phyloP scores from a whole-genome alignment of 73 alveolate genomes.

The Urostyla sp. region DNA sequence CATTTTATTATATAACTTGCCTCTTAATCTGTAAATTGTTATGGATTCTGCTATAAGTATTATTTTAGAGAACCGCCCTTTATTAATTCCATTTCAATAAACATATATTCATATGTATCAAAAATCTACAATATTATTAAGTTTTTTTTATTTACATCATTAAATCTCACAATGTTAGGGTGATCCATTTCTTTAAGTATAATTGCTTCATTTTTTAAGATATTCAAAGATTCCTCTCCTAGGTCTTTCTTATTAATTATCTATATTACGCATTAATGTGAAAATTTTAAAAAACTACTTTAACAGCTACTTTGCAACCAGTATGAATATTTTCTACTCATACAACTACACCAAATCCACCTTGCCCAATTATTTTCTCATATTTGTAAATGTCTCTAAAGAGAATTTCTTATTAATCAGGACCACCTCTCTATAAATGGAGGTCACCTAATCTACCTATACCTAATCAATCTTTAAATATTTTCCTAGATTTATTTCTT shows the following conservation, averaged over 20 bases:
- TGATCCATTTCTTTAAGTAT: conserved; percentile 75
- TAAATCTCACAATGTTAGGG: conserved; percentile 91
- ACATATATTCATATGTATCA: conserved; percentile 78
- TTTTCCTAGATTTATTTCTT: too few species aligned
- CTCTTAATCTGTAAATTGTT: conserved; percentile 37
- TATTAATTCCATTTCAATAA: conserved; percentile 85
- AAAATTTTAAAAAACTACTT: background rate
- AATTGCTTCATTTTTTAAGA: conserved; percentile 53
- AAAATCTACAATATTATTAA: conserved; percentile 47
- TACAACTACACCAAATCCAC: conserved; percentile 66
- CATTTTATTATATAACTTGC: conserved; percentile 51
- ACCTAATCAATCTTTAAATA: conserved; percentile 35
- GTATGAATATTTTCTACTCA: conserved; percentile 6
- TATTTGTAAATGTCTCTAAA: conserved; percentile 29
- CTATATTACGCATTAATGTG: background rate
- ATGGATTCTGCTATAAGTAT: conserved; percentile 28
- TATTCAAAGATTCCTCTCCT: conserved; percentile 13
- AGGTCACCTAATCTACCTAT: background rate
- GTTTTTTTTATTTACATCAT: conserved; percentile 66
- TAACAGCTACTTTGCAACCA: conserved; percentile 4
- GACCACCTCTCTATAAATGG: background rate
- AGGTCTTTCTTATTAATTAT: conserved; percentile 31
- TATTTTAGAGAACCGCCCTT: conserved; percentile 81
- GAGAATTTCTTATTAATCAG: background rate
- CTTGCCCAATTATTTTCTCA: conserved; percentile 42